Conservation (phyloP, 306 rosid species). For the Glycyrrhiza uralensis region DNA sequence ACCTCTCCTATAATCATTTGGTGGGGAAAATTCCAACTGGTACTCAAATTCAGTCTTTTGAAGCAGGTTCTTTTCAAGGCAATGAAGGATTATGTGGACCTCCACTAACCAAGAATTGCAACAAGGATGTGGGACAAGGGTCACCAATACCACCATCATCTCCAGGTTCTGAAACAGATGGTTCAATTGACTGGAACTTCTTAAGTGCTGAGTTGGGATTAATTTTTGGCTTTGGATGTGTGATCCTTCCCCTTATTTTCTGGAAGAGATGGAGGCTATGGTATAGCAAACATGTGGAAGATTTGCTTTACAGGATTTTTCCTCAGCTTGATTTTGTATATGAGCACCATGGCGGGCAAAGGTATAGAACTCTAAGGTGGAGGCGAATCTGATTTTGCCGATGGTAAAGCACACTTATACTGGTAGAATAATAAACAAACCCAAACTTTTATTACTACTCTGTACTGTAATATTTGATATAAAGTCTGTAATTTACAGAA, state of each 20-base stretch:
- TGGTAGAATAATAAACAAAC: too few relatives aligned
- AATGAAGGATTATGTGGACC: slow-evolving; percentile 35
- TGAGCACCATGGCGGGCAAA: background rate
- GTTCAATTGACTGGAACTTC: slow-evolving; percentile 8
- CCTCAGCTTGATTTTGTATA: slow-evolving; percentile 20
- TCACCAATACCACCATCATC: background rate
- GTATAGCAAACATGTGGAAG: slow-evolving; percentile 17
- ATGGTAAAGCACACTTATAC: background rate
- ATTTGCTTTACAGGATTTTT: background rate
- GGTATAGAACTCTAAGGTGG: slow-evolving; percentile 14
- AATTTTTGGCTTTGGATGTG: slow-evolving; percentile 24
- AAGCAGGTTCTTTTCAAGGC: slow-evolving; percentile 17
- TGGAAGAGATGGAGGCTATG: slow-evolving; percentile 28
- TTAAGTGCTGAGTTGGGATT: slow-evolving; percentile 31
- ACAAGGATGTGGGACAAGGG: background rate
- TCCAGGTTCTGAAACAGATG: background rate
- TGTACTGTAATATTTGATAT: too few relatives aligned
- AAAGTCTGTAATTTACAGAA: too few relatives aligned
- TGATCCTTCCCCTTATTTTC: slow-evolving; percentile 12
- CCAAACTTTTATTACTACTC: too few relatives aligned
- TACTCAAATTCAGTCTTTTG: slow-evolving; percentile 13
- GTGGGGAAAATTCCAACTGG: slow-evolving; percentile 13
- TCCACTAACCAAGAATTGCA: slow-evolving; percentile 16
- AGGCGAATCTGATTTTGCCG: background rate
- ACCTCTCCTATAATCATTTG: slow-evolving; percentile 20